Evolutionary conservation across 345 rosid species (phyloP).

Genomic region (Populus davidiana): DNA sequence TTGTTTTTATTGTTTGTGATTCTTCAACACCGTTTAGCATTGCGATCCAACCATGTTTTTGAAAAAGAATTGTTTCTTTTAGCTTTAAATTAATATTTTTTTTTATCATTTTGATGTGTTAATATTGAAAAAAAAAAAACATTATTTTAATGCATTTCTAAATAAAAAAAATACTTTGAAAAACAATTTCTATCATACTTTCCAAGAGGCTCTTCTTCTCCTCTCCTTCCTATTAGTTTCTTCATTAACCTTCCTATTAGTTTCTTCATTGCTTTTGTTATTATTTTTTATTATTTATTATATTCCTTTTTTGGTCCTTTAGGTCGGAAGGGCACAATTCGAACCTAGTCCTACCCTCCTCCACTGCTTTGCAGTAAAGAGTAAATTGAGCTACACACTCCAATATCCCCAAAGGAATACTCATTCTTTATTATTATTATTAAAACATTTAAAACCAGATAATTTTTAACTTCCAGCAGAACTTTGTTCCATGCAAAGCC

Average conservation of each 20-base stretch:
- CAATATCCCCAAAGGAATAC: too few relatives aligned
- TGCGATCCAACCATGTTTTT: too few relatives aligned
- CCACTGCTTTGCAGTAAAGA: neutral
- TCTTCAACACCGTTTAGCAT: neutral
- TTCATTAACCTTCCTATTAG: neutral
- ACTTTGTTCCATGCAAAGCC: constrained; percentile 3
- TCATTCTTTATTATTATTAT: neutral
- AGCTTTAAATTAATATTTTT: too few relatives aligned
- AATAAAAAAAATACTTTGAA: too few relatives aligned
- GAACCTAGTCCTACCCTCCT: neutral
- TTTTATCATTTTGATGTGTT: too few relatives aligned
- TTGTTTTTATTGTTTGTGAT: neutral
- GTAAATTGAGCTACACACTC: neutral
- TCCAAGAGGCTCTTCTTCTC: neutral
- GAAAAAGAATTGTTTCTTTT: too few relatives aligned
- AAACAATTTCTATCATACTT: too few relatives aligned
- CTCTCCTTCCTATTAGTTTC: neutral
- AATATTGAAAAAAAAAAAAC: too few relatives aligned
- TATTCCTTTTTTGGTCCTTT: neutral
- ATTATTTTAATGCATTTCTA: too few relatives aligned
- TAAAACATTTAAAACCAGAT: neutral
- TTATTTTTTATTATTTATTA: neutral
- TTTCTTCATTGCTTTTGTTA: neutral
- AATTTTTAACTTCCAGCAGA: neutral
- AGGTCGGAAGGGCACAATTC: neutral